Conservation (phyloP, 2,329 filamentous ascomycete genomes). For the Clonostachys byssicola region DNA sequence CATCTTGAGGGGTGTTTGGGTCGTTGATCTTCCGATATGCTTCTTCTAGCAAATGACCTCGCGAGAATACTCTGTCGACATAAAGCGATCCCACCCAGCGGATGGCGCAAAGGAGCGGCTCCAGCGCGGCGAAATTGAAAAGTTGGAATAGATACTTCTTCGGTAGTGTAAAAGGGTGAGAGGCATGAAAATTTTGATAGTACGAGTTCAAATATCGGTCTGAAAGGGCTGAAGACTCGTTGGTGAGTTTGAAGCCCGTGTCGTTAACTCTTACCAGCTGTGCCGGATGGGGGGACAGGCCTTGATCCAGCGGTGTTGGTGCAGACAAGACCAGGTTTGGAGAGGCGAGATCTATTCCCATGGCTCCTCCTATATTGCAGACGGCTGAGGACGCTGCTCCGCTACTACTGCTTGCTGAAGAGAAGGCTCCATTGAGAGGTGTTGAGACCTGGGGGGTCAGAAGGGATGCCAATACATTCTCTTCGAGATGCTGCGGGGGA, state of each 20-base stretch:
- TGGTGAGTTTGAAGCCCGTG: not conserved
- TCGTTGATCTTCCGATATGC: conserved; percentile 48
- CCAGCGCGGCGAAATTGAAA: conserved; percentile 40
- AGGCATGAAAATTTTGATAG: conserved; percentile 52
- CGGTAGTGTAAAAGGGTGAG: conserved; percentile 55
- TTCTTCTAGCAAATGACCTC: conserved; percentile 53
- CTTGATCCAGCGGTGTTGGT: not conserved
- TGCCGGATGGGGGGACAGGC: too few relatives aligned
- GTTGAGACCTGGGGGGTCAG: not conserved
- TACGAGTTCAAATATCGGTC: conserved; percentile 55
- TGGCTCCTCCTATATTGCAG: too few relatives aligned
- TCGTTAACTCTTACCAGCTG: not conserved
- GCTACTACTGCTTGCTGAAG: not conserved
- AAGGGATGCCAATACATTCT: conserved; percentile 24
- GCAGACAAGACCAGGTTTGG: not conserved
- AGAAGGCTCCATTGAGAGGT: too few relatives aligned
- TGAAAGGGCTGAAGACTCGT: conserved; percentile 17
- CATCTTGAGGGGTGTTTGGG: conserved; percentile 42
- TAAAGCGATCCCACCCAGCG: conserved; percentile 54
- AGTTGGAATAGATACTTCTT: conserved; percentile 43
- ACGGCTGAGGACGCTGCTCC: too few relatives aligned
- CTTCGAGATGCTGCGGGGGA: conserved; percentile 15
- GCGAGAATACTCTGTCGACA: conserved; percentile 28
- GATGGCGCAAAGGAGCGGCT: conserved; percentile 48
- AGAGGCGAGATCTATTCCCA: not conserved